Evolutionary conservation across 2,329 filamentous ascomycete genomes (phyloP).

Genomic region (Fusarium sp.): DNA sequence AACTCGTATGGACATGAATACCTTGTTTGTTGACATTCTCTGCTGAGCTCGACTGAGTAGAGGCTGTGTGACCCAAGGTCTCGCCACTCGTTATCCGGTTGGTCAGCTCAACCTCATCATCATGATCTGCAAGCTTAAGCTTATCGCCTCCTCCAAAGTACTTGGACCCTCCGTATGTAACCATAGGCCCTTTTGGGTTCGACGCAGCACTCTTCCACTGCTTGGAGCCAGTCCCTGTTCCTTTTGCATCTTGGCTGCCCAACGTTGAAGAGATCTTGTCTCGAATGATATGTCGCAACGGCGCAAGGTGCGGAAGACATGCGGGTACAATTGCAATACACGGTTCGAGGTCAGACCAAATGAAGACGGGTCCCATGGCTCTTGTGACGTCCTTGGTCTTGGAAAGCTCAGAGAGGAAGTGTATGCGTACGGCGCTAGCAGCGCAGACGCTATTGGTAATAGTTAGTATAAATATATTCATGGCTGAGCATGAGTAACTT

Average conservation of each 20-base stretch:
- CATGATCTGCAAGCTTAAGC: not conserved
- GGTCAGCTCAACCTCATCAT: not conserved
- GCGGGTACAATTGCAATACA: not conserved
- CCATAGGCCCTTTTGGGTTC: not conserved
- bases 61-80: not conserved
- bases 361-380: not conserved
- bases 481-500: not conserved
- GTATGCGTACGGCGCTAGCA: not conserved
- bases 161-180: not conserved
- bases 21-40: not conserved
- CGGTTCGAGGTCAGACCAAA: not conserved
- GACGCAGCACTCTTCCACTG: not conserved
- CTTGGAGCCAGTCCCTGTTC: not conserved
- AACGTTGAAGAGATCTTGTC: not conserved
- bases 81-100: not conserved
- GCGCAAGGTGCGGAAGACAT: not conserved
- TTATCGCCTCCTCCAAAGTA: not conserved
- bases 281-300: not conserved
- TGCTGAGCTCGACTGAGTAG: not conserved
- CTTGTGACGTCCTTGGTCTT: not conserved
- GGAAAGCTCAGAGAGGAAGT: not conserved
- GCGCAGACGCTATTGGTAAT: not conserved
- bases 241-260: not conserved
- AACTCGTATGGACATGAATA: not conserved
- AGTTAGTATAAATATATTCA: not conserved